Evolutionary conservation across 768 basidiomycete species (phyloP).

Genomic region (Pisolithus orientalis): DNA sequence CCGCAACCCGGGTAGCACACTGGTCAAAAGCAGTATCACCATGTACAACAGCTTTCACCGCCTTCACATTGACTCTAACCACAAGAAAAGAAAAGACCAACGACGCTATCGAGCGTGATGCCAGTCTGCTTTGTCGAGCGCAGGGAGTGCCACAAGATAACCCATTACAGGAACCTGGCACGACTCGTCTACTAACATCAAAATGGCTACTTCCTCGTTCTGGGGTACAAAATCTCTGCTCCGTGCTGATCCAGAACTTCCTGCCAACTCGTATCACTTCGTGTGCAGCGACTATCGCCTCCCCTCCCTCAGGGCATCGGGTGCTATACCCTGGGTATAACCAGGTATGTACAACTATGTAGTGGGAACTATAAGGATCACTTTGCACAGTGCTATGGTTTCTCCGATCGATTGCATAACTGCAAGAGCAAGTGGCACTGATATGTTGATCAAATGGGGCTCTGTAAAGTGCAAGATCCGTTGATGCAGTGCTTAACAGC

Average conservation of each 20-base stretch:
- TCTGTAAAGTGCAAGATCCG: conserved; percentile 43
- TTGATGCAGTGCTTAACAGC: conserved; percentile 50
- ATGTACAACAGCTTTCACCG: too few species aligned
- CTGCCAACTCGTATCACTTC: conserved; percentile 31
- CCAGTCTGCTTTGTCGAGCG: too few species aligned
- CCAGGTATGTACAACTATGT: conserved; percentile 40
- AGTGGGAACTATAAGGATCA: conserved; percentile 63
- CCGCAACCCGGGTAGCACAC: too few species aligned
- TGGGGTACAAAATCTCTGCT: conserved; percentile 21
- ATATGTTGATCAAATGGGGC: conserved; percentile 87
- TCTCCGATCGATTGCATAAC: not conserved
- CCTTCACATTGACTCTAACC: too few species aligned
- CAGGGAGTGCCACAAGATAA: too few species aligned
- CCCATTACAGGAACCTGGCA: too few species aligned
- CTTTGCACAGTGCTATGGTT: conserved; percentile 30
- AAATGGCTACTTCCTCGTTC: too few species aligned
- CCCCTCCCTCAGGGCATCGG: conserved; percentile 64
- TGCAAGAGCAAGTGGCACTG: conserved; percentile 68
- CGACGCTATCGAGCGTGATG: too few species aligned
- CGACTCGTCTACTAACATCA: too few species aligned
- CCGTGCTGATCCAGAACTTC: conserved; percentile 14
- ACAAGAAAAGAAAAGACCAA: too few species aligned
- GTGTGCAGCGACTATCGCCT: conserved; percentile 37
- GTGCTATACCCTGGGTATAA: conserved; percentile 75
- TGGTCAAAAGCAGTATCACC: too few species aligned